Percentiles rank a stretch among this genome's conserved stretches.
phyloP scores from a whole-genome alignment of 768 basidiomycete species.

The Amanita inopinata region DNA sequence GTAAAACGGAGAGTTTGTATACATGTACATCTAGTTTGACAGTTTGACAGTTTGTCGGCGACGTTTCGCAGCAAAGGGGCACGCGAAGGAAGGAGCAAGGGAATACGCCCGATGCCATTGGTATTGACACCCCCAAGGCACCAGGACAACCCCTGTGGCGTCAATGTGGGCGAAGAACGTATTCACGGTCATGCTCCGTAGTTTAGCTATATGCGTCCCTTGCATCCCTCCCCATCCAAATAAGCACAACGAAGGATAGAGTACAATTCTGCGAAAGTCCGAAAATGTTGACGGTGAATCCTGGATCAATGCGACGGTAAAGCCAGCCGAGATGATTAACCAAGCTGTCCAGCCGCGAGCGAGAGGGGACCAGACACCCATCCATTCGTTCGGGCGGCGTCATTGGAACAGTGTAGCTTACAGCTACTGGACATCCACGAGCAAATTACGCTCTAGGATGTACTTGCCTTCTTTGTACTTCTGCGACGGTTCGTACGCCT shows the following conservation, averaged over 20 bases:
- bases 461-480: constrained; percentile 99
- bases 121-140: not conserved
- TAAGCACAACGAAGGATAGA: constrained; percentile 10
- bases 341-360: constrained; percentile 1
- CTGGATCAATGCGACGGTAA: constrained; percentile 14
- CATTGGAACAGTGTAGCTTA: not conserved
- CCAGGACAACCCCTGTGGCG: too few relatives aligned
- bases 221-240: constrained; percentile 10
- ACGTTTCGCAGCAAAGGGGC: not conserved
- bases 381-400: not conserved
- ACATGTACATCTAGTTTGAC: constrained; percentile 5
- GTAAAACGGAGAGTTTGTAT: not conserved
- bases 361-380: constrained; percentile 5
- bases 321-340: constrained; percentile 11
- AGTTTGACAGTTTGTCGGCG: not conserved
- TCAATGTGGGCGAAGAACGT: not conserved
- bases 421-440: constrained; percentile 71
- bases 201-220: constrained; percentile 7
- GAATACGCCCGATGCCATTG: not conserved
- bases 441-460: constrained; percentile 90
- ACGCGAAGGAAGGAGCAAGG: not conserved
- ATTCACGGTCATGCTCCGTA: not conserved
- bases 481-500: constrained; percentile 82
- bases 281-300: constrained; percentile 16
- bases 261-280: constrained; percentile 16